Base-by-base conservation (phyloP, 345 rosid genomes). In the Arabidopsis suecica region DNA sequence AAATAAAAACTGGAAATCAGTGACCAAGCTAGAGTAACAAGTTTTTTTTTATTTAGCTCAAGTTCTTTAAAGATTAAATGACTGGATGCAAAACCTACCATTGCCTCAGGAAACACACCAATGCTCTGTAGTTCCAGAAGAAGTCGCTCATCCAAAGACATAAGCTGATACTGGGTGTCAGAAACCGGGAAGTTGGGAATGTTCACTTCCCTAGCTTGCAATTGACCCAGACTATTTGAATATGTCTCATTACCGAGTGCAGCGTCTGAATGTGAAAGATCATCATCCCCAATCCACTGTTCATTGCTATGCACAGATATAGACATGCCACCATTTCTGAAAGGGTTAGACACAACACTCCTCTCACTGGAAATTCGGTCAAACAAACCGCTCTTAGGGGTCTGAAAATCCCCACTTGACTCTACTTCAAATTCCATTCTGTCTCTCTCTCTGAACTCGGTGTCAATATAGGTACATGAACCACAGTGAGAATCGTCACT, bases 401-500 rank as follows among this genome's bases (percentile, higher is more conserved):
- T 84, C 74, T 84, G 93, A 75, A 86, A 85, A 79, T 89, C 89
- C 57, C 80, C 83, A 47, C 79, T 83, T 50, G 99, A 96, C 83
- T 96, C 97, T 59, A 82, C 96, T 82, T 92, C 99, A 80, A 90
- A 89, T 84, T 95, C 99, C 86, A 89, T 80, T 78, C 89, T 87
- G 79, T 92, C 99, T 82, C 88, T 87, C 71, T 92, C 91, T 83
- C 81, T 92, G 73, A 86, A 78, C 74, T 92, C 99, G 33, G 86
- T 78, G 77, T 95, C 99, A 59, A 88, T 86, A 75, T 82, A 88
- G 78, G 89, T 92, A 69, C 98, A 95, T 25, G 98, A 90, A 83
- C 97, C 97, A 76, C 94, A 90, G 76, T 92, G 96, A 78, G 99
- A 95, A 82, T 90, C 98, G 84, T 95, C 99, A 71, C 99, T 92